phyloP scores from a whole-genome alignment of 164 flowering plant genomes.

The Protea cynaroides region DNA sequence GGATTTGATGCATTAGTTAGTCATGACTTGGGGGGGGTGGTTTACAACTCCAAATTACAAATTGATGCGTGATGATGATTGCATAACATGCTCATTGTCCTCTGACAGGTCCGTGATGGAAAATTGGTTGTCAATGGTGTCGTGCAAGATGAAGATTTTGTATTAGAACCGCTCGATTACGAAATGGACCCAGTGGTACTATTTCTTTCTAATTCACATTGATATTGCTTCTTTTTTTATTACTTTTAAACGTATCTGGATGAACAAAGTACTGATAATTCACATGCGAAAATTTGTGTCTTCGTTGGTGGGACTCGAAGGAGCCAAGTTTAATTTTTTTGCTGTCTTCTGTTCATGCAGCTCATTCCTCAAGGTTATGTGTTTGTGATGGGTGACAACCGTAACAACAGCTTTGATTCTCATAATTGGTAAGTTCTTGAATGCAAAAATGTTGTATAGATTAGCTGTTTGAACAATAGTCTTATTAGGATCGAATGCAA shows the following conservation, averaged over 20 bases:
- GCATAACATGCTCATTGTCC: neutral
- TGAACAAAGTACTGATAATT: too few species aligned
- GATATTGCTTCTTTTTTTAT: too few species aligned
- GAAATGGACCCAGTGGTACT: conserved; percentile 75
- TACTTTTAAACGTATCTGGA: too few species aligned
- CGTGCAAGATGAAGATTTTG: conserved; percentile 67
- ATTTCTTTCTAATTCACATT: neutral
- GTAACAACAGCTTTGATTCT: conserved; percentile 80
- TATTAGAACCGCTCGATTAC: conserved; percentile 82
- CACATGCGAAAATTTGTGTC: too few species aligned
- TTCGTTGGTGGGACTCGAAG: too few species aligned
- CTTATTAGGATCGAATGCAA: too few species aligned
- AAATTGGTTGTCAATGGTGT: conserved; percentile 73
- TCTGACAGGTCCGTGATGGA: conserved; percentile 63
- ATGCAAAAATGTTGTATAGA: too few species aligned
- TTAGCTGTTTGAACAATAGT: too few species aligned
- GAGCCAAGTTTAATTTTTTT: too few species aligned
- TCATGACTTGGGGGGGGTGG: neutral
- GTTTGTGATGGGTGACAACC: conserved; percentile 95
- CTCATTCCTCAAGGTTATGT: conserved; percentile 92
- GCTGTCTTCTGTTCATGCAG: conserved; percentile 32
- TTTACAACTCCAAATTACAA: neutral
- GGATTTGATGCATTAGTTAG: neutral
- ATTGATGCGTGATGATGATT: neutral
- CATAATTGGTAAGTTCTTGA: too few species aligned